These are phyloP conservation scores for Debaryomyces castellii DNA, from an alignment of 805 yeast genomes.

Conservation along the genomic window DNA sequence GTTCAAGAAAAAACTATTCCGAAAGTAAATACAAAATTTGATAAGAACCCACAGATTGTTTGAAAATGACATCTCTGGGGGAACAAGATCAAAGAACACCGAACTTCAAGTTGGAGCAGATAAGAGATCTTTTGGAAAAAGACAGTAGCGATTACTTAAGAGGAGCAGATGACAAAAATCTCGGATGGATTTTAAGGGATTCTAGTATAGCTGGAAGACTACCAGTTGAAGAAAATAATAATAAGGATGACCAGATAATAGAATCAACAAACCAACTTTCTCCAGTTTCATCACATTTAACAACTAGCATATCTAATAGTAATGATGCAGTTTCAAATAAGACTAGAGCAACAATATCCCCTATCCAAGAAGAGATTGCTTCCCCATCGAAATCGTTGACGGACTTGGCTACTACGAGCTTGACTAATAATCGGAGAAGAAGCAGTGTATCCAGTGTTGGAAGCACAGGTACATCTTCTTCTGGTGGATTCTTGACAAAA, in stretches of 20 bases:
- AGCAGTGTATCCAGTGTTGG: slow-evolving; percentile 19
- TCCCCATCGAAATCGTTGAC: slow-evolving; percentile 7
- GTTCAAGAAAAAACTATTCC: neutral
- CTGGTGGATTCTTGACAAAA: slow-evolving; percentile 34
- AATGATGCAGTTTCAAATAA: slow-evolving; percentile 29
- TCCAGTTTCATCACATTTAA: slow-evolving; percentile 18
- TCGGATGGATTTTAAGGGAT: slow-evolving; percentile 53
- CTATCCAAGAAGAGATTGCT: slow-evolving; percentile 22
- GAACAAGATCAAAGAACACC: slow-evolving; percentile 1
- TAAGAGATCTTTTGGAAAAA: slow-evolving; percentile 22
- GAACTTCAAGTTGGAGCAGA: slow-evolving; percentile 17
- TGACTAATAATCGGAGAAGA: slow-evolving; percentile 9
- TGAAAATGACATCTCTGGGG: slow-evolving; percentile 2
- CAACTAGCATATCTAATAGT: slow-evolving; percentile 29
- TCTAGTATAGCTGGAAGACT: slow-evolving; percentile 12
- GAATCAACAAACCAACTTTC: slow-evolving; percentile 3
- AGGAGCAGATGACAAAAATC: slow-evolving; percentile 43
- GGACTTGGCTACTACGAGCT: neutral
- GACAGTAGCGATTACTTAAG: slow-evolving; percentile 16
- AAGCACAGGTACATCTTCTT: slow-evolving; percentile 13
- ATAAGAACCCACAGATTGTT: neutral
- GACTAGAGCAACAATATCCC: slow-evolving; percentile 33
- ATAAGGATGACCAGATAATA: neutral
- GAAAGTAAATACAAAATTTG: neutral
- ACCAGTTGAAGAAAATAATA: neutral